A percentile compares a stretch with the other conserved stretches of the same genome.
These are phyloP conservation scores for Trichoderma gracile DNA, from an alignment of 2,329 filamentous ascomycete genomes.

Conservation along the genomic window DNA sequence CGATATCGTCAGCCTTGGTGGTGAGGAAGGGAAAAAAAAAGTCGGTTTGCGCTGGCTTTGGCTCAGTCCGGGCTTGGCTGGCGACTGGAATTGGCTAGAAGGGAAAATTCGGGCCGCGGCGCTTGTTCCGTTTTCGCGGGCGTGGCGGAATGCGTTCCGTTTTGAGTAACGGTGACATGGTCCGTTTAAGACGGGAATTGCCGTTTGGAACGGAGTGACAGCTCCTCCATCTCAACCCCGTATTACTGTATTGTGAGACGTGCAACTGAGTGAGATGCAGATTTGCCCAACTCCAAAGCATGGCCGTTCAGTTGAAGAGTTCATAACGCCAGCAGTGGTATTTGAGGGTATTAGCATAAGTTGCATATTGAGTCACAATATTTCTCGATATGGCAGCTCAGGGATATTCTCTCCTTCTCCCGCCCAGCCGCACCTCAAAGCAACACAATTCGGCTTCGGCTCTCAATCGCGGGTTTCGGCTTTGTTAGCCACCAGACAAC, in stretches of 20 bases:
- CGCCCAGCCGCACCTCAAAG: no score
- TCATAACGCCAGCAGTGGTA: no score
- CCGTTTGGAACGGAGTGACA: not conserved
- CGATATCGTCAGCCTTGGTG: not conserved
- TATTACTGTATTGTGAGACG: no score
- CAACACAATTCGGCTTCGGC: slow-evolving; percentile 1
- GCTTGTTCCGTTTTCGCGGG: slow-evolving; percentile 22
- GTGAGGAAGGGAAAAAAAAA: slow-evolving; percentile 4
- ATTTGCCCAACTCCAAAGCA: no score
- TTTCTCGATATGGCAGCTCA: not conserved
- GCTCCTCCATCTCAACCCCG: no score
- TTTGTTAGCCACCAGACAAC: not conserved
- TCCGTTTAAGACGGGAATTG: not conserved
- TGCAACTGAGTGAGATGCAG: no score
- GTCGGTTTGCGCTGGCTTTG: slow-evolving; percentile 6
- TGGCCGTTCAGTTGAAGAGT: no score
- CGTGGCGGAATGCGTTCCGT: slow-evolving; percentile 12
- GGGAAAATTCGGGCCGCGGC: slow-evolving; percentile 19
- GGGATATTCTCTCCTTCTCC: not conserved
- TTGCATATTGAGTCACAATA: no score
- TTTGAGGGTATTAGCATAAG: no score
- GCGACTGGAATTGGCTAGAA: not conserved
- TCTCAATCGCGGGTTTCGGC: not conserved
- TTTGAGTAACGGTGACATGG: slow-evolving; percentile 14
- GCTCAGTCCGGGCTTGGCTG: not conserved